These are phyloP conservation scores for Collybia sordida DNA, from an alignment of 768 basidiomycete genomes.

Conservation along the genomic window DNA sequence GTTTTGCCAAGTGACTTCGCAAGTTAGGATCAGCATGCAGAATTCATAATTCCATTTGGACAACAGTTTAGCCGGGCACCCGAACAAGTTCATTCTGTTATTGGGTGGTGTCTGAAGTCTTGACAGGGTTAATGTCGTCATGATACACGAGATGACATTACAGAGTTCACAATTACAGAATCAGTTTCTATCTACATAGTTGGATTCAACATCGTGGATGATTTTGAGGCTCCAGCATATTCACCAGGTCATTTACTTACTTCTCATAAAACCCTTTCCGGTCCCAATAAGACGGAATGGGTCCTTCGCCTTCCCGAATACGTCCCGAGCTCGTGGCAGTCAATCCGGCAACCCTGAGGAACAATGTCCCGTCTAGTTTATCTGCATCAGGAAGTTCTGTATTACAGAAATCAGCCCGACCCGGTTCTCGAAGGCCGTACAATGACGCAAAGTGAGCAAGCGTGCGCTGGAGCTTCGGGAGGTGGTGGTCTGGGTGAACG, in stretches of 20 bases:
- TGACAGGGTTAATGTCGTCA: too few relatives aligned
- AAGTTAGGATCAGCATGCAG: too few relatives aligned
- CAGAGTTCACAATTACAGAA: too few relatives aligned
- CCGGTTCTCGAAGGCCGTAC: conserved; percentile 29
- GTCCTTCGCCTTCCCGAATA: background rate
- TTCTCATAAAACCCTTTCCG: background rate
- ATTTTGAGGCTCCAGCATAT: too few relatives aligned
- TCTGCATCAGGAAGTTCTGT: conserved; percentile 52
- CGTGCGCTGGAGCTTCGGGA: conserved; percentile 36
- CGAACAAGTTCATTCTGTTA: too few relatives aligned
- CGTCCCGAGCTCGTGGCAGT: conserved; percentile 37
- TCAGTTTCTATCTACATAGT: too few relatives aligned
- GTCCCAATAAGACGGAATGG: background rate
- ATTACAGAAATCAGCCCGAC: conserved; percentile 19
- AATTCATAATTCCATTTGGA: too few relatives aligned
- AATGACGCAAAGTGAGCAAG: conserved; percentile 30
- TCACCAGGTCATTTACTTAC: background rate
- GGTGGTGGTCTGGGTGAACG: conserved; percentile 57
- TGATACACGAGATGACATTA: too few relatives aligned
- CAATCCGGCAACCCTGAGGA: conserved; percentile 55
- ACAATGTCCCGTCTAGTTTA: conserved; percentile 60
- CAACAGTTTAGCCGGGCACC: too few relatives aligned
- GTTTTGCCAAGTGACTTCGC: too few relatives aligned
- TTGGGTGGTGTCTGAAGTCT: too few relatives aligned
- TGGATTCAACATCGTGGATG: too few relatives aligned